A percentile compares a stretch with the other conserved stretches of the same genome.
Evolutionary conservation across 306 rosid genomes (phyloP).

Genomic region (Trifolium repens): DNA sequence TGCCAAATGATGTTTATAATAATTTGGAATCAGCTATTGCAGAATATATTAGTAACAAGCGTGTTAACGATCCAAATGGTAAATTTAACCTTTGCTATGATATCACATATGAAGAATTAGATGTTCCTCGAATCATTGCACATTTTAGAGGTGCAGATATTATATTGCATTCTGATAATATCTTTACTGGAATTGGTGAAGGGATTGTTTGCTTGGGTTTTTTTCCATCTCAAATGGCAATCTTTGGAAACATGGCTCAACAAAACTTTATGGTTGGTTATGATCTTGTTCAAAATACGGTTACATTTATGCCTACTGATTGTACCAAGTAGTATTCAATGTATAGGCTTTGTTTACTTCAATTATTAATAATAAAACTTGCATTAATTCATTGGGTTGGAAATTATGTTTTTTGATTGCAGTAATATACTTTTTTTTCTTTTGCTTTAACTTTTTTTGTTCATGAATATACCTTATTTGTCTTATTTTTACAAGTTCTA

Average conservation of each 20-base stretch:
- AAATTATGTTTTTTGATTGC: no score
- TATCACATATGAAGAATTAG: neutral
- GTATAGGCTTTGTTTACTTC: neutral
- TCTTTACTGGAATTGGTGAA: constrained; percentile 36
- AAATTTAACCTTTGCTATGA: constrained; percentile 15
- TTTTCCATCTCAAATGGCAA: fast-evolving
- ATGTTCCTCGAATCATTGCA: constrained; percentile 27
- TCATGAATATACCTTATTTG: no score
- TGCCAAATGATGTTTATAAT: neutral
- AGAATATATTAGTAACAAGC: neutral
- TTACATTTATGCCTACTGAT: constrained; percentile 55
- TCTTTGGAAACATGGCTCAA: constrained; percentile 67
- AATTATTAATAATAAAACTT: neutral
- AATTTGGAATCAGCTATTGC: neutral
- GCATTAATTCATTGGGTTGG: neutral
- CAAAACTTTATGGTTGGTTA: constrained; percentile 59
- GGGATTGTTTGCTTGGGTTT: constrained; percentile 56
- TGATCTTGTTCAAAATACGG: constrained; percentile 25
- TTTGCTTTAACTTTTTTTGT: no score
- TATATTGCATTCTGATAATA: constrained; percentile 26
- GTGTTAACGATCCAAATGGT: neutral
- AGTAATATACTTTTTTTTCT: no score
- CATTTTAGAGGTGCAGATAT: constrained; percentile 55
- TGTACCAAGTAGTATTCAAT: constrained; percentile 26
- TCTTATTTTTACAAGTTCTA: no score